Evolutionary conservation across 345 rosid genomes (phyloP), one percentile per base, ranked within the genome.

Genomic region (Linum lewisii): DNA sequence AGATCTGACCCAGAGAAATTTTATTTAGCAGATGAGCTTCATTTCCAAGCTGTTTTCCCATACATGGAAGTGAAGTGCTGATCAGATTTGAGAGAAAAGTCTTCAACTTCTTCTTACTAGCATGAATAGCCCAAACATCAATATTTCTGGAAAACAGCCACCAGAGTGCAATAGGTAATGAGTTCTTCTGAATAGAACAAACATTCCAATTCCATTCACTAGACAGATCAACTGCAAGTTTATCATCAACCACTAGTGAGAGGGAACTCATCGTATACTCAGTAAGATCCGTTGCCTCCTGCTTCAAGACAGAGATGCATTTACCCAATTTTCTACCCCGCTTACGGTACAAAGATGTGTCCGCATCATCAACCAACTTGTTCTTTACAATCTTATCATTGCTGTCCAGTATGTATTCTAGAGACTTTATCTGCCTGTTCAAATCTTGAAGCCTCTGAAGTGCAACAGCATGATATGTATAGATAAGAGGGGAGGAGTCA

Each of bases 391-490:
- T 54, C 75, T 60, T 63, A 59, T 69, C 78, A 70, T 61, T 77
- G 22, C 72, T 75, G 66, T 77, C 77, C 69, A 75, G 76, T 59
- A 85, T 55, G 75, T 83, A 93, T 65, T 75, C 82, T 25, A 77
- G 78, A 66, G 90, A 79, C 22, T 78, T 85, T 57, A 83, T 78
- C 72, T 73, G 75, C 79, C 86, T 84, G 66, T 85, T 89, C 84
- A 93, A 65, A 79, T 93, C 97, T 68, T 66, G 82, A 67, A 89
- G 90, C 75, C 96, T 84, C 79, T 87, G 97, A 71, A 93, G 71
- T 66, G 81, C 78, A 73, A 85, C 77, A 62, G 72, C 73, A 56
- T 77, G 81, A 65, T 89, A 71, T 63, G 75, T 57, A 74, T 77
- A 87, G 51, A 83, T 66, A 62, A 89, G 70, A 63, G 75, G 68